A percentile compares a stretch with the other conserved stretches of the same genome.
Evolutionary conservation across 768 basidiomycete genomes (phyloP).

Genomic region (Termitomyces sp.): DNA sequence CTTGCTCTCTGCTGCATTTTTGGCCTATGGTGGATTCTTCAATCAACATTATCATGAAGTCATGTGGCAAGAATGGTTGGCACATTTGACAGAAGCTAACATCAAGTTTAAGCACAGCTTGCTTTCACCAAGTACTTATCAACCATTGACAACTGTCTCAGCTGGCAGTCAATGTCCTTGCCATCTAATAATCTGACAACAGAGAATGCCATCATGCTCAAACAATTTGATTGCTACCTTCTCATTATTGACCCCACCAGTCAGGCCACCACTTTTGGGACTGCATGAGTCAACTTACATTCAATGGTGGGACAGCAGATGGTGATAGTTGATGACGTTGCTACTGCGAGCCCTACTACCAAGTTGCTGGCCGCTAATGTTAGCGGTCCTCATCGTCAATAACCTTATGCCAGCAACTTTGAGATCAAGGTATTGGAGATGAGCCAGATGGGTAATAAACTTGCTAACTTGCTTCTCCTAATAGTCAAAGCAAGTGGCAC

Average conservation of each 20-base stretch:
- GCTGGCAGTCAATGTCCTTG: constrained; percentile 95
- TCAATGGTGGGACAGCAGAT: constrained; percentile 78
- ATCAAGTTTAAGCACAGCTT: constrained; percentile 88
- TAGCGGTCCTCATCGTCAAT: too few relatives aligned
- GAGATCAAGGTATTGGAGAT: too few relatives aligned
- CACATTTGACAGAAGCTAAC: too few relatives aligned
- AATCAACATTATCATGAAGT: constrained; percentile 97
- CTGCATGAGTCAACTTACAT: too few relatives aligned
- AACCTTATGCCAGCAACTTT: too few relatives aligned
- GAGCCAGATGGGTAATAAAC: too few relatives aligned
- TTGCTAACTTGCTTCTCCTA: too few relatives aligned
- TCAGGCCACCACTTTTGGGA: constrained; percentile 94
- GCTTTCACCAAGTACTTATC: constrained; percentile 95
- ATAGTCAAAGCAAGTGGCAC: too few relatives aligned
- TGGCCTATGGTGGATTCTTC: too few relatives aligned
- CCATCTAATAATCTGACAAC: constrained; percentile 94
- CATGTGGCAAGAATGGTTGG: constrained; percentile 96
- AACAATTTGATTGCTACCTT: too few relatives aligned
- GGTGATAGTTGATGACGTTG: constrained; percentile 86
- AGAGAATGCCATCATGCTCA: too few relatives aligned
- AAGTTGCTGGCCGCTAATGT: constrained; percentile 88
- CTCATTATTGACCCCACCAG: constrained; percentile 98
- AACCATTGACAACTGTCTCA: constrained; percentile 92
- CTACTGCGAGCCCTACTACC: constrained; percentile 85
- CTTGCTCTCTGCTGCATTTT: too few relatives aligned